These are phyloP conservation scores for Linderniella brevidens DNA, from an alignment of 257 asterid species.

Conservation along the genomic window DNA sequence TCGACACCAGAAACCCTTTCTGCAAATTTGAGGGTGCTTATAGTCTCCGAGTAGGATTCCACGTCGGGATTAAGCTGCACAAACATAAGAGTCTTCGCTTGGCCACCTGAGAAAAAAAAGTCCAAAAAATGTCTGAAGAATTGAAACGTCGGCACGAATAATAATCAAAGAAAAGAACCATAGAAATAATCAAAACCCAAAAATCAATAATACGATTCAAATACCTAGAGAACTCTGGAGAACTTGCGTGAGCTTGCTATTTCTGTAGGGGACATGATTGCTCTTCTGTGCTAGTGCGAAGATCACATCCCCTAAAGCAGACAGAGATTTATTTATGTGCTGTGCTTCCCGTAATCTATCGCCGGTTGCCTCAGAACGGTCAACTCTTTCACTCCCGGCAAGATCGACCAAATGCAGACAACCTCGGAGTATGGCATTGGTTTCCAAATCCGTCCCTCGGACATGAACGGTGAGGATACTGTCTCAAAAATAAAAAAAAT, in stretches of 20 bases:
- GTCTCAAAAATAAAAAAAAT: slow-evolving; percentile 11
- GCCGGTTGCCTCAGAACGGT: slow-evolving; percentile 86
- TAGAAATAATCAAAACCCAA: not conserved
- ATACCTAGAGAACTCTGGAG: slow-evolving; percentile 94
- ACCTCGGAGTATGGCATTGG: slow-evolving; percentile 58
- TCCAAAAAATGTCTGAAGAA: not conserved
- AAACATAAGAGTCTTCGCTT: slow-evolving; percentile 95
- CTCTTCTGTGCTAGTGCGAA: slow-evolving; percentile 86
- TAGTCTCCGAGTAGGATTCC: slow-evolving; percentile 75
- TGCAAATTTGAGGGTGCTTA: slow-evolving; percentile 89
- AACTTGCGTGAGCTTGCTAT: slow-evolving; percentile 92
- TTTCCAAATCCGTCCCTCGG: slow-evolving; percentile 78
- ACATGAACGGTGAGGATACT: slow-evolving; percentile 93
- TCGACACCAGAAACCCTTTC: slow-evolving; percentile 98
- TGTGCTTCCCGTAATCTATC: slow-evolving; percentile 94
- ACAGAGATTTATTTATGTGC: slow-evolving; percentile 81
- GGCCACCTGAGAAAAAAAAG: slow-evolving; percentile 50
- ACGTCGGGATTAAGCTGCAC: slow-evolving; percentile 92
- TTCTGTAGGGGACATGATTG: slow-evolving; percentile 85
- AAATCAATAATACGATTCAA: slow-evolving; percentile 10
- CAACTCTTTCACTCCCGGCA: slow-evolving; percentile 97
- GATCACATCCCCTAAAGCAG: slow-evolving; percentile 95
- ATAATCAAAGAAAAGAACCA: slow-evolving; percentile 4
- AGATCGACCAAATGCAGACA: slow-evolving; percentile 93
- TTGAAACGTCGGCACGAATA: slow-evolving; percentile 2